phyloP scores from a whole-genome alignment of 495 filamentous ascomycete genomes.

The Hypoxylon intermedium region DNA sequence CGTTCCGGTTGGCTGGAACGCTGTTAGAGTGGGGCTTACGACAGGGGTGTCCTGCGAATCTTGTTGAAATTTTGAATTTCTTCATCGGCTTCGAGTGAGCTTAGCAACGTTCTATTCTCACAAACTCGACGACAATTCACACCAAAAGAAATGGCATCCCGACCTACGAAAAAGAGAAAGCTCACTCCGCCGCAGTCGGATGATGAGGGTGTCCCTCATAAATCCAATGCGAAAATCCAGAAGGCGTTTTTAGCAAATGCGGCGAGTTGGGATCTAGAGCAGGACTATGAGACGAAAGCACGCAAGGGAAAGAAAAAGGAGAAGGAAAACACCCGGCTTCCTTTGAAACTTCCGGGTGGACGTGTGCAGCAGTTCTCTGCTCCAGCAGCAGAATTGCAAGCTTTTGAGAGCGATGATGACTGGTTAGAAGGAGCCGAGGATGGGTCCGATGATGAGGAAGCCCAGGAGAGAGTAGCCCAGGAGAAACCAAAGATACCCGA shows the following conservation, averaged over 20 bases:
- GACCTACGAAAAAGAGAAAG: slow-evolving; percentile 54
- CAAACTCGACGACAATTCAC: slow-evolving; percentile 5
- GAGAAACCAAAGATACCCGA: slow-evolving; percentile 69
- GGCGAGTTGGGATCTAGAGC: slow-evolving; percentile 82
- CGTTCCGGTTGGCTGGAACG: slow-evolving; percentile 26
- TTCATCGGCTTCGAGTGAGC: background rate
- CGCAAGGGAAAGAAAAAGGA: slow-evolving; percentile 75
- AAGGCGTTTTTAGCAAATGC: slow-evolving; percentile 56
- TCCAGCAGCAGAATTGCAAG: slow-evolving; percentile 51
- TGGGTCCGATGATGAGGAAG: slow-evolving; percentile 49
- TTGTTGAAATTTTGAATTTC: slow-evolving; percentile 37
- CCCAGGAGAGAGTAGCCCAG: slow-evolving; percentile 44
- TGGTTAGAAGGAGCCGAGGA: slow-evolving; percentile 58
- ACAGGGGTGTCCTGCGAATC: slow-evolving; percentile 13
- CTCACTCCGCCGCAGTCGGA: slow-evolving; percentile 49
- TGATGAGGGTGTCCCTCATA: slow-evolving; percentile 36
- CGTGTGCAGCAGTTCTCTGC: slow-evolving; percentile 66
- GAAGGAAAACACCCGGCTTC: slow-evolving; percentile 75
- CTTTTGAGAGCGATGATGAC: slow-evolving; percentile 58
- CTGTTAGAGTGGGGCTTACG: background rate
- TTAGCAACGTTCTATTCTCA: slow-evolving; percentile 2
- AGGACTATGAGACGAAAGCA: slow-evolving; percentile 83
- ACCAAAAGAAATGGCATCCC: slow-evolving; percentile 46
- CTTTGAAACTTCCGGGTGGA: slow-evolving; percentile 81
- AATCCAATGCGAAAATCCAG: slow-evolving; percentile 45